Evolutionary conservation across 2,329 filamentous ascomycete genomes (phyloP), one percentile per base, ranked within the genome.

Genomic region (Aspergillus phoenicis): DNA sequence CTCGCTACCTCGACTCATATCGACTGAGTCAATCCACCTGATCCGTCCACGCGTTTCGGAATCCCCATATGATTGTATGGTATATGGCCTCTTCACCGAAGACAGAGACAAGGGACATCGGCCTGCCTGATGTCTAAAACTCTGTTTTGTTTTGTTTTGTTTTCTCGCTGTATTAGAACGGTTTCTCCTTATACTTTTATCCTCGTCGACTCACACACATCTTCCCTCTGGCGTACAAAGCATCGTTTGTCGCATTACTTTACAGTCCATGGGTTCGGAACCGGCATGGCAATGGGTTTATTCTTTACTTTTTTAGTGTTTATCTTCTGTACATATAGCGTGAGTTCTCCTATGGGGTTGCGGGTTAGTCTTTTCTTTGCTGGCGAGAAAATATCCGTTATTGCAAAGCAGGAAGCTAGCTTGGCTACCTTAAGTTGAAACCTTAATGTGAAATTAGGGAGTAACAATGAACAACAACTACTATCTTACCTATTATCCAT

Each of bases 221-320:
- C 77, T 73, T 78, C 76, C 75, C 77, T 78, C 77, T 71, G 77
- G 77, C 77, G 77, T 75, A 75, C 68, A 69, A 71, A 75, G 71
- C 70, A 75, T 77, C 68, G 70, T 68, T 11, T 71, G 70, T 74
- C 69, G 75, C 76, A 78, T 78, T 74, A 67, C 33, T 36, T 36
- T 36, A 36, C 33, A 36, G 33, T 73, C 71, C 70, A 72, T 75
- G 71, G 70, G 70, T 72, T 73, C 33, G 67, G 74, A 72, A 73
- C 71, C 67, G 73, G 72, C 74, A 76, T 78, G 75, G 71, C 72
- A 69, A 72, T 74, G 71, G 75, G 70, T 73, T 74, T 45, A 71
- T 71, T 73, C 70, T 70, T 68, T 70, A 6, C n/a, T 73, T 45
- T 45, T 72, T 71, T 70, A 70, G 67, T 70, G 68, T 70, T 70